Evolutionary conservation across 2,329 filamentous ascomycete genomes (phyloP).

Genomic region (Colletotrichum gigasporum): DNA sequence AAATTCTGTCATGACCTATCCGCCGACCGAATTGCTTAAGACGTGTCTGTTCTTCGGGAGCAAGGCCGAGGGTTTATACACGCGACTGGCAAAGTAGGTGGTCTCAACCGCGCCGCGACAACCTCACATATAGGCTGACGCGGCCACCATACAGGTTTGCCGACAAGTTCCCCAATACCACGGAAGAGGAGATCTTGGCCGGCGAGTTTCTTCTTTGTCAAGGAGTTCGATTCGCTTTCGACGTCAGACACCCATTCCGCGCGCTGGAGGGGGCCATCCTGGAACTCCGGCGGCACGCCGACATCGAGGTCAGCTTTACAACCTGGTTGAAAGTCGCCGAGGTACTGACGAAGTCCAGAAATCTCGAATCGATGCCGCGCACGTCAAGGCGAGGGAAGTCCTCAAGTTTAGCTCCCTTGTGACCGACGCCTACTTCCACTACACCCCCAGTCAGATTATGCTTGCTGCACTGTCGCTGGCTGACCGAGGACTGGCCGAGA

Average conservation of each 20-base stretch:
- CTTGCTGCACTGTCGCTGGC: conserved; percentile 81
- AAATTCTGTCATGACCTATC: conserved; percentile 96
- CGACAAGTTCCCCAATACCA: conserved; percentile 74
- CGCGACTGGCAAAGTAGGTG: conserved; percentile 58
- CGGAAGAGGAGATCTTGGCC: conserved; percentile 83
- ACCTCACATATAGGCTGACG: conserved; percentile 47
- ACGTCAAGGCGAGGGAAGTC: conserved; percentile 76
- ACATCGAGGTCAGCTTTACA: conserved; percentile 59
- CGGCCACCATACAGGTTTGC: conserved; percentile 62
- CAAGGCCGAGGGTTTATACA: conserved; percentile 89
- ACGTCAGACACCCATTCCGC: conserved; percentile 90
- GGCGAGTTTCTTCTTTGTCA: conserved; percentile 95
- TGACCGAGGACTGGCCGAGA: conserved; percentile 70
- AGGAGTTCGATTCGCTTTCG: conserved; percentile 91
- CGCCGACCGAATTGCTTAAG: conserved; percentile 87
- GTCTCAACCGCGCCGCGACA: neutral
- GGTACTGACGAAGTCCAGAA: conserved; percentile 38
- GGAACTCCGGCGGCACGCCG: conserved; percentile 76
- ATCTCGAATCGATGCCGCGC: conserved; percentile 66
- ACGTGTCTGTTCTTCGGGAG: conserved; percentile 92
- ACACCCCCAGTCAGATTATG: conserved; percentile 93
- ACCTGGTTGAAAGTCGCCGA: neutral
- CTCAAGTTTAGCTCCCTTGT: conserved; percentile 84
- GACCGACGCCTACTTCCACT: conserved; percentile 97
- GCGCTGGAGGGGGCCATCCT: conserved; percentile 87